Conservation (phyloP, 768 basidiomycete species). For the Auriculariales sp. region DNA sequence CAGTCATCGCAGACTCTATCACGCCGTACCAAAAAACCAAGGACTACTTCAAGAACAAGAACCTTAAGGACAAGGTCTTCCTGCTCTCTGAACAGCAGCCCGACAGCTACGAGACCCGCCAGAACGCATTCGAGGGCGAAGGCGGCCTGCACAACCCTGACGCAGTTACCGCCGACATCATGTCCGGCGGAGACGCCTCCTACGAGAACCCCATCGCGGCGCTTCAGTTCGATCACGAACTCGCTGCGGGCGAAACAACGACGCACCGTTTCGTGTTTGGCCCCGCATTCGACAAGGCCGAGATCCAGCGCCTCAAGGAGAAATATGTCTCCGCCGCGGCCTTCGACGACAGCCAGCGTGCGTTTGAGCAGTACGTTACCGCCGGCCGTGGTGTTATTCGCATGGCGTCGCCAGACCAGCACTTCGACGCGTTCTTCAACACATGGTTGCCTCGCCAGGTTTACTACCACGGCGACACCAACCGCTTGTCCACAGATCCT, state of each 20-base stretch:
- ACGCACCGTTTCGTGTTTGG: neutral
- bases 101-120: neutral
- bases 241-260: neutral
- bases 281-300: neutral
- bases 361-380: neutral
- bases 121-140: neutral
- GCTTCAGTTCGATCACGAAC: neutral
- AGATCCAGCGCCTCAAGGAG: neutral
- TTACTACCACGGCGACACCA: conserved; percentile 1
- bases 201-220: neutral
- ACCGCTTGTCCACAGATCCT: neutral
- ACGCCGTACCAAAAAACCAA: neutral
- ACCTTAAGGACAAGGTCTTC: neutral
- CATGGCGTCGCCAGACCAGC: neutral
- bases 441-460: neutral
- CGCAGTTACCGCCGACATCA: neutral
- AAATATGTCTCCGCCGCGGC: neutral
- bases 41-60: conserved; percentile 1
- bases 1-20: neutral
- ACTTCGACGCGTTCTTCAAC: conserved; percentile 1
- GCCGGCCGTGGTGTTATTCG: neutral
- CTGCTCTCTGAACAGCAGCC: neutral
- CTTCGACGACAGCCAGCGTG: neutral
- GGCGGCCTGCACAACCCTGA: neutral
- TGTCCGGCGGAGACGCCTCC: neutral